Evolutionary conservation across 208 protist species (phyloP), one percentile per base, ranked within the genome.

Genomic region (Acanthamoeba quina): DNA sequence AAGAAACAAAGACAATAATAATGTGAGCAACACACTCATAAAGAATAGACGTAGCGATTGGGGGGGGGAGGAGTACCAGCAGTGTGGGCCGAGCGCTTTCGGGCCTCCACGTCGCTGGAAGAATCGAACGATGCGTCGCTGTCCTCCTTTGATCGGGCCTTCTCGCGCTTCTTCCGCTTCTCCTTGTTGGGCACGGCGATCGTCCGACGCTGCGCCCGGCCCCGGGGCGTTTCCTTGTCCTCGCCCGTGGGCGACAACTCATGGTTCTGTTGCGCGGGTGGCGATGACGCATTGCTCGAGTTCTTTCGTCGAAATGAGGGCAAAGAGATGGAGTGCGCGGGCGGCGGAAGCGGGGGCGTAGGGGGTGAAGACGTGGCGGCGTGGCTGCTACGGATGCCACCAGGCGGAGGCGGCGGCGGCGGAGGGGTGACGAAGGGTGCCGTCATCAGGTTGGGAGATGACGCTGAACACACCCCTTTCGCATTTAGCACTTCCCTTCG

Each of bases 121-220:
- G 54, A 60, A 10, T 68, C 62, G 62, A 31, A 26, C n/a, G n/a
- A 29, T 13, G 70, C 41, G n/a, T 78, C 70, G 41, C 31, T 29
- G 15, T 78, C 70, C 17, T 78, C 70, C 70, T 47, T 37, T 21
- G 70, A 21, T 24, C 70, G 70, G 70, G 70, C 70, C 41, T 78
- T 78, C 34, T 78, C 70, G 37, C 62, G 62, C 26, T 60, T 60
- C 54, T 60, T 60, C 21, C 62, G 62, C 62, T 78, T 78, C 47
- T 78, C 70, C 70, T 78, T 78, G 70, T 49, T 49, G 44, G 34
- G 70, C 70, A 78, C 70, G 0, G 70, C 70, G 41, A 78, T 78
- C 34, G 70, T 78, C 15, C 70, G 70, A 21, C 70, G 26, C 37
- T 37, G 31, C 11, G 70, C n/a, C 10, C 70, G 70, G 37, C 70